phyloP scores from a whole-genome alignment of 2,329 filamentous ascomycete genomes.

The Pleoardoris graminearum region DNA sequence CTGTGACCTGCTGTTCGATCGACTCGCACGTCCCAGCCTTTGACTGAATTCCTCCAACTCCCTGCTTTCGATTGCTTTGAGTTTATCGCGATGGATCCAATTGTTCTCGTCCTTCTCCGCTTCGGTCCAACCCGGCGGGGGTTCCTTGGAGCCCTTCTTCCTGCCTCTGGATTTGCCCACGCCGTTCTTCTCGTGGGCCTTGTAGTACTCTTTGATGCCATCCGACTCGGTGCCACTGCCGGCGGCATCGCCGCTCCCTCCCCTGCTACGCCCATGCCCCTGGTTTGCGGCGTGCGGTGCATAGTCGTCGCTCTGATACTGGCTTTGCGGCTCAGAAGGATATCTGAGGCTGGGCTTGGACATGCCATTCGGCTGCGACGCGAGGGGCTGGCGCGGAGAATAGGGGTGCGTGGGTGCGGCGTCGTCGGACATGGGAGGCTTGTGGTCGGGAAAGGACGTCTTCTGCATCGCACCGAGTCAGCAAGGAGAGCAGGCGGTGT shows the following conservation, averaged over 20 bases:
- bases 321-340: slow-evolving; percentile 36
- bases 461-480: slow-evolving; percentile 34
- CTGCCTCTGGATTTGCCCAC: slow-evolving; percentile 18
- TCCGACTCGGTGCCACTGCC: slow-evolving; percentile 51
- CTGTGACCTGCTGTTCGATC: slow-evolving; percentile 45
- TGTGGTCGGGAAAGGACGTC: slow-evolving; percentile 30
- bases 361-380: slow-evolving; percentile 40
- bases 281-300: slow-evolving; percentile 40
- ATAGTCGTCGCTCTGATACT: slow-evolving; percentile 28
- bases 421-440: slow-evolving; percentile 44
- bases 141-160: slow-evolving; percentile 31
- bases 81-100: slow-evolving; percentile 86
- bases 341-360: slow-evolving; percentile 35
- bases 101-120: slow-evolving; percentile 62
- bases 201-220: slow-evolving; percentile 52
- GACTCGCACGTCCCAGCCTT: slow-evolving; percentile 52
- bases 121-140: slow-evolving; percentile 24
- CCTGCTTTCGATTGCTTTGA: slow-evolving; percentile 77
- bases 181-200: slow-evolving; percentile 17
- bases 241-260: slow-evolving; percentile 48
- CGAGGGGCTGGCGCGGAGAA: slow-evolving; percentile 38
- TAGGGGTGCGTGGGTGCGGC: slow-evolving; percentile 28
- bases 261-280: slow-evolving; percentile 44
- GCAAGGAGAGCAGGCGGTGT: slow-evolving; percentile 13
- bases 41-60: slow-evolving; percentile 81